Base-by-base conservation (phyloP, 129 eudicot species). In the Tagetes erecta region DNA sequence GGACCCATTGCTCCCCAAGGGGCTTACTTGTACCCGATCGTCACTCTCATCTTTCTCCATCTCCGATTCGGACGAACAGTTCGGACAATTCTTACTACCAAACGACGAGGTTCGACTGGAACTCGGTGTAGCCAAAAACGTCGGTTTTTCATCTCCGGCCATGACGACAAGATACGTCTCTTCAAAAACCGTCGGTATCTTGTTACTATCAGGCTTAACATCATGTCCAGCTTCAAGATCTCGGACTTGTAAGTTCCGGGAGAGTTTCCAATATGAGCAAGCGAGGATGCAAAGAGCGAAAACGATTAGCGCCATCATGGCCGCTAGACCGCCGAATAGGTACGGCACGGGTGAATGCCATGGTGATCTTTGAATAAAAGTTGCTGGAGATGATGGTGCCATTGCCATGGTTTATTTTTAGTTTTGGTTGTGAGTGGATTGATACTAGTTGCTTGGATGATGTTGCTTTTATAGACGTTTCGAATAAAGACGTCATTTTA, bases 341-440 rank as follows among this genome's bases (percentile, higher is more conserved):
- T 89, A 89, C 38, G 96, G 92, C 46, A 89, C 92, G 46, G 92
- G 92, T 8, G 92, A 87, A 77, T 90, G 90, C 96, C 92, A 83
- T 40, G 79, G 85, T 8, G 91, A 84, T 46, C 72, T 38, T 6
- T 64, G 91, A 51, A 1, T 42, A 20, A 20, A 20, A 4, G 44
- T 36, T 50, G 11, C 82, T 41, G 57, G 77, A 34, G 83, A 36
- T 35, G 84, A 45, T 20, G 83, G 53, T 6, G 83, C 53, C 27
- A 73, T 34, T 45, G 56, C 68, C 12, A 31, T 57, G 38, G 8
- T 27, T 35, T 74, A 1, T 36, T 38, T 37, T 6, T 44, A 20
- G 49, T 64, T 65, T 51, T 38, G 40, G 52, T 75, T 31, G 31
- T 13, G 66, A 51, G 79, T 73, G 78, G 60, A 46, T 75, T 33